These are phyloP conservation scores for Fusarium newnesense DNA, from an alignment of 2,329 filamentous ascomycete genomes.

Conservation along the genomic window DNA sequence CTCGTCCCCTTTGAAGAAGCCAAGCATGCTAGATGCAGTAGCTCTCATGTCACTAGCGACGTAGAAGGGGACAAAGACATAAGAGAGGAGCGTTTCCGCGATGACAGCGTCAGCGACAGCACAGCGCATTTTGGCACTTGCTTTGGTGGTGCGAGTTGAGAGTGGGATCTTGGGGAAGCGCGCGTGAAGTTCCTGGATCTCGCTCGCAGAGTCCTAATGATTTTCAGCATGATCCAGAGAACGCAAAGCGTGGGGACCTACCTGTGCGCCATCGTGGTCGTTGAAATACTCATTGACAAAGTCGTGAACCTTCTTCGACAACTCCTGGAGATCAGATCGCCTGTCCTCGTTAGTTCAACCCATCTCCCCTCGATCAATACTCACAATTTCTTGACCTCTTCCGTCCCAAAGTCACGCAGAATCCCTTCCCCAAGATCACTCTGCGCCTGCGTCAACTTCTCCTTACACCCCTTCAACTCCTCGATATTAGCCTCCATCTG, in stretches of 20 bases:
- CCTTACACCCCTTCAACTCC: constrained; percentile 34
- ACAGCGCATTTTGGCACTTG: constrained; percentile 43
- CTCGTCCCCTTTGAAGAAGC: constrained; percentile 41
- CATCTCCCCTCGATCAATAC: not conserved
- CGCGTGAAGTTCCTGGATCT: constrained; percentile 38
- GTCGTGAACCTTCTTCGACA: constrained; percentile 40
- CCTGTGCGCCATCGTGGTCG: constrained; percentile 38
- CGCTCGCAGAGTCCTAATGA: constrained; percentile 30
- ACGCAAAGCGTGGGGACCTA: not conserved
- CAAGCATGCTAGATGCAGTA: constrained; percentile 34
- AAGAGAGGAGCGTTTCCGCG: constrained; percentile 33
- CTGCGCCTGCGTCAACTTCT: constrained; percentile 35
- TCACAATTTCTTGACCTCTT: constrained; percentile 41
- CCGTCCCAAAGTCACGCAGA: constrained; percentile 30
- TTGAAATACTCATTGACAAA: constrained; percentile 45
- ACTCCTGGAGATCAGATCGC: constrained; percentile 37
- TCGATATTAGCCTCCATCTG: constrained; percentile 32
- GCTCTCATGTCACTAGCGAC: constrained; percentile 26
- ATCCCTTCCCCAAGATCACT: constrained; percentile 39
- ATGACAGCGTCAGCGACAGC: constrained; percentile 45
- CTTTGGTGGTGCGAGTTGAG: constrained; percentile 32
- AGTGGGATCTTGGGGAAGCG: constrained; percentile 43
- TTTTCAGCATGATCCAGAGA: not conserved
- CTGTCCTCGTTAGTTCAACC: constrained; percentile 18
- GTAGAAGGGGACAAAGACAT: constrained; percentile 48